phyloP scores from a whole-genome alignment of 495 filamentous ascomycete species.

The Cryomyces antarcticus region DNA sequence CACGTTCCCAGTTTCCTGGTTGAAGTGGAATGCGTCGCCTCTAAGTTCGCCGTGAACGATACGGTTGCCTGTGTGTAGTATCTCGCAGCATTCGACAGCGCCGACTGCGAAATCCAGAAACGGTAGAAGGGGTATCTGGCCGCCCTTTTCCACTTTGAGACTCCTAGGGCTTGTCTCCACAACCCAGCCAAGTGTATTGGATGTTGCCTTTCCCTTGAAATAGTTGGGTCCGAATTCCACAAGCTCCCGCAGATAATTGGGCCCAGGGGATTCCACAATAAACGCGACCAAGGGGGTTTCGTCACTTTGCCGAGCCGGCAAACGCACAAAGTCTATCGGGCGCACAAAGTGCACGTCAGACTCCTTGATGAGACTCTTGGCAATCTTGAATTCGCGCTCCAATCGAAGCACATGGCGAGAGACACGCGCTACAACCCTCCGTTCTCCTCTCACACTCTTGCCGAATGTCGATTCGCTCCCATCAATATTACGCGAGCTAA shows the following conservation, averaged over 20 bases:
- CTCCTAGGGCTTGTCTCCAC: slow-evolving; percentile 27
- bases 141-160: slow-evolving; percentile 23
- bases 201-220: slow-evolving; percentile 4
- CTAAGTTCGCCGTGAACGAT: slow-evolving; percentile 76
- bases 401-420: slow-evolving; percentile 62
- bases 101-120: slow-evolving; percentile 84
- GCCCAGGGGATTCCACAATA: slow-evolving; percentile 61
- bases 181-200: slow-evolving; percentile 25
- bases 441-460: background rate
- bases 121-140: slow-evolving; percentile 42
- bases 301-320: slow-evolving; percentile 44
- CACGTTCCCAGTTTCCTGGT: slow-evolving; percentile 41
- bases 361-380: slow-evolving; percentile 44
- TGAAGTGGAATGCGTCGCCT: slow-evolving; percentile 74
- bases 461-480: background rate
- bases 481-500: background rate
- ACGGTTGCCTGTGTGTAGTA: slow-evolving; percentile 56
- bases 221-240: slow-evolving; percentile 59
- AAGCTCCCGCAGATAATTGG: slow-evolving; percentile 46
- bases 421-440: slow-evolving; percentile 48
- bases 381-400: slow-evolving; percentile 68
- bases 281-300: slow-evolving; percentile 43
- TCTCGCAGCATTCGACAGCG: slow-evolving; percentile 64
- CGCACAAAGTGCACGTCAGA: slow-evolving; percentile 56
- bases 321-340: slow-evolving; percentile 49